Evolutionary conservation across 1,284 basidiomycete species (phyloP), one percentile per base, ranked within the genome.

Genomic region (Tilletia indica): DNA sequence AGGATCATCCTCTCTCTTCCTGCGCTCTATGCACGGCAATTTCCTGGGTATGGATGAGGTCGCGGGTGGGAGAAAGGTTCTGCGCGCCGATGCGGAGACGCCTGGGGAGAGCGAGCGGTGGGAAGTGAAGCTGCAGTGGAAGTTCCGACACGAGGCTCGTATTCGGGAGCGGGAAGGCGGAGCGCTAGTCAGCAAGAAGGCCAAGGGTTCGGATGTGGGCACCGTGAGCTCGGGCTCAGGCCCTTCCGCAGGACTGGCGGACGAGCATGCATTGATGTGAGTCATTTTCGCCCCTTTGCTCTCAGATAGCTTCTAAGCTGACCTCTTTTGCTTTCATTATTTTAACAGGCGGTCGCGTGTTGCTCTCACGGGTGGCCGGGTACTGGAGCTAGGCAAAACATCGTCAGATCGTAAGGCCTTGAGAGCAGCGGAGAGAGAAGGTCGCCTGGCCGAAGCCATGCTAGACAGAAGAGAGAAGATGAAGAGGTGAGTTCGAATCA

Each of bases 371-470:
- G 73, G 66, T 67, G 56, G 14, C 72, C 73, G 36, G 67, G 74
- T 21, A 73, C 73, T 25, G 71, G 74, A 25, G 71, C 76, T 4
- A 69, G 71, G n/a, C 74, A 77, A 54, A 31, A 75, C 5, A 73
- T 72, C 14, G 63, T 68, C 66, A 56, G 67, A 68, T 34, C 21
- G 39, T 4, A 64, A 64, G 61, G 36, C 61, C 12, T 38, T 64
- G 34, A 38, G 38, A 16, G 45, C 48, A 5, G 73, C 72, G 11
- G 64, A 72, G 67, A 68, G 63, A 54, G 77, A 82, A 58, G 80
- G 80, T 11, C 71, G 80, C n/a, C 72, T 82, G 1, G 78, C 78
- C 21, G 80, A 82, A 69, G 80, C 76, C 64, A 79, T 80, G 80
- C 78, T 82, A 16, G 77, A 82, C 42, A 74, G 79, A 4, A 75